Evolutionary conservation across 2,329 filamentous ascomycete species (phyloP).

Genomic region (Trichoderma hamatum): DNA sequence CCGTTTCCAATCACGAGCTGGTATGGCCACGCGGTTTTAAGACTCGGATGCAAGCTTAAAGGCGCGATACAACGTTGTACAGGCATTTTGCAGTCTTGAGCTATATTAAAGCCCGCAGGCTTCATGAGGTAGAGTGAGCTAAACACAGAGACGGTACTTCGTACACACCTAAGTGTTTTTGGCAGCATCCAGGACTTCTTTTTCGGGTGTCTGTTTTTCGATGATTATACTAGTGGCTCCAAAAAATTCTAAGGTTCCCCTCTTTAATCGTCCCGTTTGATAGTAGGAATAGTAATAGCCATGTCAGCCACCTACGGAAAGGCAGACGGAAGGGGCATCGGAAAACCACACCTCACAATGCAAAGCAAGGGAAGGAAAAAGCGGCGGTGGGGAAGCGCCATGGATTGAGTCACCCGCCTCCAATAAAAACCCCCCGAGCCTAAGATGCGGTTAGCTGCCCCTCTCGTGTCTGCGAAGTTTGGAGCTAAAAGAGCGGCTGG

Average conservation of each 20-base stretch:
- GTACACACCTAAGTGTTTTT: background rate
- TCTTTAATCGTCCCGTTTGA: background rate
- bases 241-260: background rate
- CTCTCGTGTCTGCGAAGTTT: slow-evolving; percentile 19
- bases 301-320: slow-evolving; percentile 3
- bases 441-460: slow-evolving; percentile 5
- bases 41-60: slow-evolving; percentile 22
- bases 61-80: slow-evolving; percentile 26
- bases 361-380: background rate
- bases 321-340: slow-evolving; percentile 3
- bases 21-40: slow-evolving; percentile 20
- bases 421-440: slow-evolving; percentile 1
- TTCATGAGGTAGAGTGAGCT: background rate
- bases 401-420: slow-evolving; percentile 15
- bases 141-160: background rate
- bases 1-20: background rate
- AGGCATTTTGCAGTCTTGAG: background rate
- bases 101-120: background rate
- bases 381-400: slow-evolving; percentile 11
- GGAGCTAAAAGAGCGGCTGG: slow-evolving; percentile 5
- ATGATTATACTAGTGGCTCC: background rate
- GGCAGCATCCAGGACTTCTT: background rate
- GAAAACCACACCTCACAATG: background rate
- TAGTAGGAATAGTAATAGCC: background rate
- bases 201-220: background rate